These are phyloP conservation scores for Athelia psychrophila DNA, from an alignment of 1,284 basidiomycete genomes.

Conservation along the genomic window DNA sequence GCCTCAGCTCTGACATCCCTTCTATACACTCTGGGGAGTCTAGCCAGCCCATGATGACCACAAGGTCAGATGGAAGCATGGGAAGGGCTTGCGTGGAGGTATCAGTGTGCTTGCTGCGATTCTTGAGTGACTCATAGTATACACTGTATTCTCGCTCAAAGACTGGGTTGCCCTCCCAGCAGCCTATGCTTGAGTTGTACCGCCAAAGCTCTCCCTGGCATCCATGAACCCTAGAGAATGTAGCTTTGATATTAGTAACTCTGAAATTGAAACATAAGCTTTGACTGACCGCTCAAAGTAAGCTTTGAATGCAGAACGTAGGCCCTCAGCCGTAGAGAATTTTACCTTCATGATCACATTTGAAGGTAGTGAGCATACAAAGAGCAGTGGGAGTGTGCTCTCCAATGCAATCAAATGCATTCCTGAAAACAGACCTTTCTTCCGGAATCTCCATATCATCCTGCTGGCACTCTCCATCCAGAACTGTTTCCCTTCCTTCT, in stretches of 20 bases:
- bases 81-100: slow-evolving; percentile 17
- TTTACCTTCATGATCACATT: slow-evolving; percentile 16
- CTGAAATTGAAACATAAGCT: neutral
- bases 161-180: slow-evolving; percentile 21
- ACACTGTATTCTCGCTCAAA: slow-evolving; percentile 14
- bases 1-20: slow-evolving; percentile 10
- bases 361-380: slow-evolving; percentile 16
- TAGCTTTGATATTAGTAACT: too few relatives aligned
- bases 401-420: slow-evolving; percentile 14
- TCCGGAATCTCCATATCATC: too few relatives aligned
- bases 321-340: slow-evolving; percentile 16
- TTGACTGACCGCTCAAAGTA: slow-evolving; percentile 15
- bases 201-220: slow-evolving; percentile 17
- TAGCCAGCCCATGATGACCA: slow-evolving; percentile 16
- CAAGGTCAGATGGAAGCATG: slow-evolving; percentile 20
- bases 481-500: slow-evolving; percentile 1
- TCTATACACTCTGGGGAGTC: slow-evolving; percentile 7
- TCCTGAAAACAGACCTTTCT: slow-evolving; percentile 7
- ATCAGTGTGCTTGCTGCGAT: slow-evolving; percentile 11
- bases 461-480: neutral
- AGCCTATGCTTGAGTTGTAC: slow-evolving; percentile 9
- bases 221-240: slow-evolving; percentile 8
- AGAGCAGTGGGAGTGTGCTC: slow-evolving; percentile 15
- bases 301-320: slow-evolving; percentile 17
- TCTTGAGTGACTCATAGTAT: slow-evolving; percentile 20